Evolutionary conservation across 805 yeast genomes (phyloP).

Genomic region (Candida boidinii): DNA sequence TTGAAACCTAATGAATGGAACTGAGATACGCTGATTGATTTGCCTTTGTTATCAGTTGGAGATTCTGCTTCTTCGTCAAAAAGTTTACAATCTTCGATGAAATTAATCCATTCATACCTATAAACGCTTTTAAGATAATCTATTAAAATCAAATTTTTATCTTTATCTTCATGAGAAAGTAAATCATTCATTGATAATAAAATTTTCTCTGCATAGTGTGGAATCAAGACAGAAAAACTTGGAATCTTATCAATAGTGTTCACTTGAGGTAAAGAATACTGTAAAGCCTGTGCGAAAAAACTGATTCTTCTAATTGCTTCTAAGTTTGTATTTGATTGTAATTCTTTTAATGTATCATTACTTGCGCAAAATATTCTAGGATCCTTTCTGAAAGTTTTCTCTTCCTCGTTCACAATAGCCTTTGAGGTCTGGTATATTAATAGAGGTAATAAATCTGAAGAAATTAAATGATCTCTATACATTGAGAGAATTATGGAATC

Average conservation of each 20-base stretch:
- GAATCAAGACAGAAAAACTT: slow-evolving; percentile 72
- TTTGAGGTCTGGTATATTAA: slow-evolving; percentile 58
- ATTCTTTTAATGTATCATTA: slow-evolving; percentile 41
- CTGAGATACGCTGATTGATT: not conserved
- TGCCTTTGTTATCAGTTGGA: not conserved
- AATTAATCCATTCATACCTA: slow-evolving; percentile 49
- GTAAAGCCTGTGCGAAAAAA: slow-evolving; percentile 82
- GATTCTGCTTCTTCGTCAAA: slow-evolving; percentile 35
- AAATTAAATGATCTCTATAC: slow-evolving; percentile 72
- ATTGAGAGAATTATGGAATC: slow-evolving; percentile 75
- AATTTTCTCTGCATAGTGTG: slow-evolving; percentile 82
- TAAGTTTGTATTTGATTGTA: slow-evolving; percentile 51
- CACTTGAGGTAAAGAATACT: slow-evolving; percentile 79
- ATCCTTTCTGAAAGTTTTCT: too few species aligned
- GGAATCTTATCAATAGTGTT: slow-evolving; percentile 65
- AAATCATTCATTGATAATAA: slow-evolving; percentile 69
- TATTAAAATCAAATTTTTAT: slow-evolving; percentile 44
- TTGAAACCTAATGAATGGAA: slow-evolving; percentile 60
- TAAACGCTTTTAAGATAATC: slow-evolving; percentile 49
- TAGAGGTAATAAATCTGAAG: slow-evolving; percentile 63
- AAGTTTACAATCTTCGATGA: slow-evolving; percentile 47
- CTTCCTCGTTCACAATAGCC: too few species aligned
- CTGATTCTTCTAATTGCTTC: slow-evolving; percentile 82
- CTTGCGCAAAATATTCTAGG: too few species aligned
- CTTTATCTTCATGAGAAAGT: slow-evolving; percentile 62